These are phyloP conservation scores for Cyberlindnera japonica DNA, from an alignment of 805 yeast genomes.

Conservation along the genomic window DNA sequence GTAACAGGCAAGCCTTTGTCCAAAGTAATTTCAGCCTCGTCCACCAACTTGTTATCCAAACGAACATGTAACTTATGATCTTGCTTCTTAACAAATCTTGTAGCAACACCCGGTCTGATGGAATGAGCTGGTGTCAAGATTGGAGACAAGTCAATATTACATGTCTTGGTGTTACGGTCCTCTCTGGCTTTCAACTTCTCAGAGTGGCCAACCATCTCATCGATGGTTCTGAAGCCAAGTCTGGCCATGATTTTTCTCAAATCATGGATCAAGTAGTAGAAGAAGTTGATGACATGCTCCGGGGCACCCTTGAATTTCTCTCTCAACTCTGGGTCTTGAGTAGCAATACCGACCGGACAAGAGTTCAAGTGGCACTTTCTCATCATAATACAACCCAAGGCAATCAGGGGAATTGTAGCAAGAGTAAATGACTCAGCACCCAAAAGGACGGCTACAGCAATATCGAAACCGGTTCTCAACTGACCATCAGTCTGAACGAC, in stretches of 20 bases:
- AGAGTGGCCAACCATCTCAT: conserved; percentile 97
- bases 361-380: conserved; percentile 90
- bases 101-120: conserved; percentile 94
- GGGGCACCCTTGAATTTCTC: conserved; percentile 94
- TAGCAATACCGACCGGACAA: conserved; percentile 98
- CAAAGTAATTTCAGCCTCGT: conserved; percentile 92
- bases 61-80: conserved; percentile 92
- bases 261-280: conserved; percentile 91
- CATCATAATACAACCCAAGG: conserved; percentile 97
- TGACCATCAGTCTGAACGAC: conserved; percentile 98
- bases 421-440: conserved; percentile 99
- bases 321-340: conserved; percentile 94
- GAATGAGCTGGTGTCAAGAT: conserved; percentile 95
- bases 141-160: conserved; percentile 87
- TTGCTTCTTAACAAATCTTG: conserved; percentile 86
- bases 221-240: conserved; percentile 91
- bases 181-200: conserved; percentile 85
- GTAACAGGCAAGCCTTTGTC: conserved; percentile 96
- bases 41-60: conserved; percentile 91
- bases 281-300: conserved; percentile 96
- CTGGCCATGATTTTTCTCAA: conserved; percentile 90
- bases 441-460: conserved; percentile 90
- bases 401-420: conserved; percentile 95
- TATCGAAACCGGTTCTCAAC: conserved; percentile 93
- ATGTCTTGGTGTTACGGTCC: conserved; percentile 85